A percentile compares a stretch with the other conserved stretches of the same genome.
These are phyloP conservation scores for Candida chilensis DNA, from an alignment of 805 yeast species.

Conservation along the genomic window DNA sequence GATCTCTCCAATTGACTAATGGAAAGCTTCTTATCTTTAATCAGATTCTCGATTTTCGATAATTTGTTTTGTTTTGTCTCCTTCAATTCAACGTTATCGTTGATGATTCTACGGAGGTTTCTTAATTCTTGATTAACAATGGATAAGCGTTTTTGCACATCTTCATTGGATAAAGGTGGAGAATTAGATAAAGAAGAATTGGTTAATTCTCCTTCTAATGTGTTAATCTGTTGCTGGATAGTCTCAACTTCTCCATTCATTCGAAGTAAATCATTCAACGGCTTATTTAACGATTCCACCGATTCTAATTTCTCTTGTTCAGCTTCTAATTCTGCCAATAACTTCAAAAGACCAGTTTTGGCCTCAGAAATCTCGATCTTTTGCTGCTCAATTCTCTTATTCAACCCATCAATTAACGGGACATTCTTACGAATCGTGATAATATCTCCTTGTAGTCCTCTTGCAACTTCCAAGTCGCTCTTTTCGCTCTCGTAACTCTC, in stretches of 20 bases:
- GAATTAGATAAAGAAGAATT: no score
- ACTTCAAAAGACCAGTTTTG: slow-evolving; percentile 16
- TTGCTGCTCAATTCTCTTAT: no score
- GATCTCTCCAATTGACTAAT: slow-evolving; percentile 47
- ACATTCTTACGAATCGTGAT: no score
- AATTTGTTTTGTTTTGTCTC: slow-evolving; percentile 35
- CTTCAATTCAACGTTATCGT: slow-evolving; percentile 25
- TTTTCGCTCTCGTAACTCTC: slow-evolving; percentile 11
- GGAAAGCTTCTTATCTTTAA: slow-evolving; percentile 43
- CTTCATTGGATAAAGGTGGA: no score
- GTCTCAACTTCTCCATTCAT: slow-evolving; percentile 13
- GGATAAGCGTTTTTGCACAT: no score
- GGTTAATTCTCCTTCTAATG: slow-evolving; percentile 13
- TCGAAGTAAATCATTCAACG: no score
- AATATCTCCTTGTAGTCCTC: no score
- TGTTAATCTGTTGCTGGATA: slow-evolving; percentile 9
- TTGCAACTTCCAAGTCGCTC: slow-evolving; percentile 17
- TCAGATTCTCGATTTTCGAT: slow-evolving; percentile 32
- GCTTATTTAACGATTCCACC: background rate
- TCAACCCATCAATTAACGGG: no score
- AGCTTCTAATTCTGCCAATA: slow-evolving; percentile 9
- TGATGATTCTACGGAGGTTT: slow-evolving; percentile 20
- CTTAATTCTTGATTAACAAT: slow-evolving; percentile 30
- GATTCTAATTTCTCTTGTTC: no score
- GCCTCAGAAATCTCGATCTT: no score